Evolutionary conservation across 345 rosid genomes (phyloP).

Genomic region (Alliaria petiolata): DNA sequence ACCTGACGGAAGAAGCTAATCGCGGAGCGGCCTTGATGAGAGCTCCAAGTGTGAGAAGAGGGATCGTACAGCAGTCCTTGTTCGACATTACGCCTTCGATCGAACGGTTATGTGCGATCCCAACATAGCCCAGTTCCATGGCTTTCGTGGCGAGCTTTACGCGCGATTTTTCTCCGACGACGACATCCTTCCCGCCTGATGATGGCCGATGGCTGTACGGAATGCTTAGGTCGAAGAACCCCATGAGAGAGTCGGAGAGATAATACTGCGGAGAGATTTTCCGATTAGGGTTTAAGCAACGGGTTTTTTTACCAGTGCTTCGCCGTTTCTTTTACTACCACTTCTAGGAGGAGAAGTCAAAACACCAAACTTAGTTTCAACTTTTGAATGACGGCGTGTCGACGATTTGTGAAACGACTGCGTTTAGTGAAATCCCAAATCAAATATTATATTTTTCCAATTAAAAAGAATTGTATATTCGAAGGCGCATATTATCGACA

Average conservation of each 20-base stretch:
- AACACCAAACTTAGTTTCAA: background rate
- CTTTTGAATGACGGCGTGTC: background rate
- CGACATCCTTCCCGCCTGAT: slow-evolving; percentile 13
- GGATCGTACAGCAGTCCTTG: slow-evolving; percentile 27
- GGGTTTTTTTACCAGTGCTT: background rate
- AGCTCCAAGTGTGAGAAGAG: slow-evolving; percentile 56
- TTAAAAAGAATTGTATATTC: no score
- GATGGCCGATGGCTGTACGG: slow-evolving; percentile 42
- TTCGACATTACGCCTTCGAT: slow-evolving; percentile 28
- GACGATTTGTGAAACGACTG: background rate
- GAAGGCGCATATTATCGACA: background rate
- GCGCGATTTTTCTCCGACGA: slow-evolving; percentile 39
- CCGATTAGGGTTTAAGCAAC: slow-evolving; percentile 26
- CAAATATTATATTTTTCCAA: no score
- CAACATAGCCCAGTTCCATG: slow-evolving; percentile 67
- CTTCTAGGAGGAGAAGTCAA: background rate
- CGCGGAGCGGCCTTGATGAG: slow-evolving; percentile 57
- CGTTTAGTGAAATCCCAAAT: background rate
- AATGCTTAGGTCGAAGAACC: slow-evolving; percentile 72
- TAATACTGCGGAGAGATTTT: background rate
- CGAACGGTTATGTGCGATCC: slow-evolving; percentile 31
- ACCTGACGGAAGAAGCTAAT: slow-evolving; percentile 53
- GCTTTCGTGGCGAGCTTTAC: slow-evolving; percentile 51
- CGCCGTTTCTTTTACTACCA: background rate
- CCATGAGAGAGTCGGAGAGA: slow-evolving; percentile 38